These are phyloP conservation scores for Colletotrichum higginsianum DNA, from an alignment of 2,329 filamentous ascomycete genomes.

Conservation along the genomic window DNA sequence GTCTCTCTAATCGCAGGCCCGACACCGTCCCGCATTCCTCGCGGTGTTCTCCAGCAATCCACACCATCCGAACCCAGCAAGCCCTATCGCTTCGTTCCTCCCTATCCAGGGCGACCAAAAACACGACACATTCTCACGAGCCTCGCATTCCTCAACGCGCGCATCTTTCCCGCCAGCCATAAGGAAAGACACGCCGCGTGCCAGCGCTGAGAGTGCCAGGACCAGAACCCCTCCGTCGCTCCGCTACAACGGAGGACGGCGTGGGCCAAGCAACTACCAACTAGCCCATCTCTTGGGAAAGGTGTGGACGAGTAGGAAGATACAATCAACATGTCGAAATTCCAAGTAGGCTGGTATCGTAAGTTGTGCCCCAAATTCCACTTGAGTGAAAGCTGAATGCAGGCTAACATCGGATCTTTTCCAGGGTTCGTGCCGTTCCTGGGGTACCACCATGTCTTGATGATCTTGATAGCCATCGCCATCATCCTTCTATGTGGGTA, in stretches of 20 bases:
- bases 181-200: conserved; percentile 40
- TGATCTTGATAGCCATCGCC: conserved; percentile 94
- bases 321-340: conserved; percentile 51
- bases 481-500: conserved; percentile 94
- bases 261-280: conserved; percentile 28
- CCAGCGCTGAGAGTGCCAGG: conserved; percentile 40
- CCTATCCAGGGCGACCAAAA: not conserved
- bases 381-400: not conserved
- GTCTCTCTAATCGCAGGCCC: conserved; percentile 31
- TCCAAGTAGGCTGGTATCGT: conserved; percentile 67
- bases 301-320: conserved; percentile 24
- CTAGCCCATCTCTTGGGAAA: conserved; percentile 38
- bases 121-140: not conserved
- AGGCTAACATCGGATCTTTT: conserved; percentile 23
- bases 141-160: conserved; percentile 23
- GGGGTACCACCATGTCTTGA: conserved; percentile 88
- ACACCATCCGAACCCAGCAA: not conserved
- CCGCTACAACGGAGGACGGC: conserved; percentile 44
- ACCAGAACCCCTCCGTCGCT: conserved; percentile 43
- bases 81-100: conserved; percentile 17
- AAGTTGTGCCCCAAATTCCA: conserved; percentile 48
- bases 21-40: conserved; percentile 43
- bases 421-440: conserved; percentile 78
- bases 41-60: conserved; percentile 38
- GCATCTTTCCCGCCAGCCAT: conserved; percentile 12